phyloP scores from a whole-genome alignment of 2,329 filamentous ascomycete species.

The Neurospora crassa region DNA sequence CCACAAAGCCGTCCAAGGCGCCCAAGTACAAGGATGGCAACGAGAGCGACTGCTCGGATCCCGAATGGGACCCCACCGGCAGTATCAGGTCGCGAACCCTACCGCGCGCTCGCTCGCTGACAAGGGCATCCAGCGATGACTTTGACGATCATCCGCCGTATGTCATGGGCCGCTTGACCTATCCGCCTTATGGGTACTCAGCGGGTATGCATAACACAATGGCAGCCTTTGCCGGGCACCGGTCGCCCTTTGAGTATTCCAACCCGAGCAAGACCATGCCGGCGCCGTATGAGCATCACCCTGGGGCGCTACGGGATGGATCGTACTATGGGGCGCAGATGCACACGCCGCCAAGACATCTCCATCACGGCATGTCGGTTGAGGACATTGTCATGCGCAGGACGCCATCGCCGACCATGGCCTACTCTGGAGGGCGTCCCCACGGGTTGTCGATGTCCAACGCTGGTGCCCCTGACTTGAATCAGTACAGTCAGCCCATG shows the following conservation, averaged over 20 bases:
- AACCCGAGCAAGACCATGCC: conserved; percentile 28
- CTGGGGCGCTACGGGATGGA: conserved; percentile 10
- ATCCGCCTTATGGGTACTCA: conserved; percentile 9
- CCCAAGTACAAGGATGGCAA: conserved; percentile 27
- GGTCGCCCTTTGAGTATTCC: conserved; percentile 26
- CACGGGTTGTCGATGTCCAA: not conserved
- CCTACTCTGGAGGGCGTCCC: conserved; percentile 4
- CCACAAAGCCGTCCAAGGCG: conserved; percentile 53
- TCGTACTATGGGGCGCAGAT: conserved; percentile 29
- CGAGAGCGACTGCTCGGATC: conserved; percentile 33
- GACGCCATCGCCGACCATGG: conserved; percentile 24
- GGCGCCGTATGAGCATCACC: conserved; percentile 25
- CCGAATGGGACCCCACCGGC: conserved; percentile 34
- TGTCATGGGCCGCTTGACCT: conserved; percentile 11
- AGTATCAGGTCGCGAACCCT: conserved; percentile 16
- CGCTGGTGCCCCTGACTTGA: not conserved
- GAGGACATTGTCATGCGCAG: conserved; percentile 25
- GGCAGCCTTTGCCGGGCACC: conserved; percentile 9
- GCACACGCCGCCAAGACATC: conserved; percentile 16
- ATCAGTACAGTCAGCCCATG: not conserved
- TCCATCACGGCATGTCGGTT: conserved; percentile 16
- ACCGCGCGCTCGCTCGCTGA: conserved; percentile 20
- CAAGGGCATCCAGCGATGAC: conserved; percentile 23
- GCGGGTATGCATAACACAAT: not conserved
- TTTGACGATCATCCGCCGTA: conserved; percentile 21